Conservation (phyloP, 768 basidiomycete species). For the Lactarius deliciosus region DNA sequence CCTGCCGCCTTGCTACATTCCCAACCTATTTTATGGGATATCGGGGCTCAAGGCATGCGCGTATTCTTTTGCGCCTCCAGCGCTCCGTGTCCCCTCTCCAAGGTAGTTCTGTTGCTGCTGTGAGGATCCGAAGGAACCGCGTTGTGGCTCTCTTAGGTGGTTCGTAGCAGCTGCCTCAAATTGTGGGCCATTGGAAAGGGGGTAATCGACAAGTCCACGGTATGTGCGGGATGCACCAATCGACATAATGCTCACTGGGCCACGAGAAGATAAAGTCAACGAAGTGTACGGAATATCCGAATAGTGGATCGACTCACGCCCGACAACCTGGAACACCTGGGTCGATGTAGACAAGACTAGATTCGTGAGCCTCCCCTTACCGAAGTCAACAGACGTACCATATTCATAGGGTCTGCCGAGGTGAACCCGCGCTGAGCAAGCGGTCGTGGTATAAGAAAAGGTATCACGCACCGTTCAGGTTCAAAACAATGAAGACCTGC, state of each 20-base stretch:
- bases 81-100: neutral
- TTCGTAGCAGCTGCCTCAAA: neutral
- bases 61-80: neutral
- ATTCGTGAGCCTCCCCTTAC: neutral
- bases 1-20: neutral
- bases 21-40: neutral
- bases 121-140: neutral
- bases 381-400: neutral
- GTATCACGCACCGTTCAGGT: conserved; percentile 12
- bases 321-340: neutral
- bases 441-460: neutral
- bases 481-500: conserved; percentile 8
- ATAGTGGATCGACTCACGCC: neutral
- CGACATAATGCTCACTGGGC: neutral
- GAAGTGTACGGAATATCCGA: neutral
- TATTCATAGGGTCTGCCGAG: neutral
- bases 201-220: conserved; percentile 2
- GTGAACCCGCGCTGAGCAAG: neutral
- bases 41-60: neutral
- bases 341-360: neutral
- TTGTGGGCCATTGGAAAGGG: neutral
- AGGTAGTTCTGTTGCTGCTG: neutral
- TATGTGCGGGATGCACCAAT: neutral
- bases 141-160: neutral
- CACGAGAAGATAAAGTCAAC: neutral